Conservation (phyloP, 805 yeast species). For the Jamesozyma piceae region DNA sequence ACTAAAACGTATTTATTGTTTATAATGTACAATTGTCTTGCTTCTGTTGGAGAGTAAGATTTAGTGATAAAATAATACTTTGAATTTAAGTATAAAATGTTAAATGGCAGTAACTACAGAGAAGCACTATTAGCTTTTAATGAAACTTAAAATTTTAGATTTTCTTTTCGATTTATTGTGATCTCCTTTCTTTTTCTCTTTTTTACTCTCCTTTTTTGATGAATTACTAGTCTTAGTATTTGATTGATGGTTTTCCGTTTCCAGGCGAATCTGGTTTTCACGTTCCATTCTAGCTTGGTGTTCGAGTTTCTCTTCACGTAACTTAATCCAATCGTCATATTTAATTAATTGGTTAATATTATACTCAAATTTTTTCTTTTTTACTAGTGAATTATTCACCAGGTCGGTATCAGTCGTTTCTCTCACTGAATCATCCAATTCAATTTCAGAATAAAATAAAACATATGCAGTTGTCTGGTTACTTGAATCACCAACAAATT, state of each 20-base stretch:
- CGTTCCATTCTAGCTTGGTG: background rate
- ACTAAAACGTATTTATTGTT: no score
- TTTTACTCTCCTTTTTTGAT: background rate
- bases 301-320: conserved; percentile 2
- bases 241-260: background rate
- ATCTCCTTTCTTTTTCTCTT: background rate
- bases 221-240: background rate
- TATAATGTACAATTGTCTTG: no score
- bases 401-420: background rate
- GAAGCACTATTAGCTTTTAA: no score
- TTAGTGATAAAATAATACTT: no score
- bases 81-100: no score
- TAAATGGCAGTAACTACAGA: no score
- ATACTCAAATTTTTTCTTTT: conserved; percentile 7
- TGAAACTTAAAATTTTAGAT: conserved; percentile 23
- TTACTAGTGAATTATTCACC: background rate
- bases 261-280: background rate
- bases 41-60: no score
- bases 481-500: conserved; percentile 80
- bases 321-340: conserved; percentile 17
- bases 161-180: conserved; percentile 10
- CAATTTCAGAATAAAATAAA: conserved; percentile 63
- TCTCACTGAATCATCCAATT: conserved; percentile 2
- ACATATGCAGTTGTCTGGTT: conserved; percentile 90
- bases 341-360: conserved; percentile 18